These are phyloP conservation scores for Cytospora piceicola DNA, from an alignment of 2,329 filamentous ascomycete genomes.

Conservation along the genomic window DNA sequence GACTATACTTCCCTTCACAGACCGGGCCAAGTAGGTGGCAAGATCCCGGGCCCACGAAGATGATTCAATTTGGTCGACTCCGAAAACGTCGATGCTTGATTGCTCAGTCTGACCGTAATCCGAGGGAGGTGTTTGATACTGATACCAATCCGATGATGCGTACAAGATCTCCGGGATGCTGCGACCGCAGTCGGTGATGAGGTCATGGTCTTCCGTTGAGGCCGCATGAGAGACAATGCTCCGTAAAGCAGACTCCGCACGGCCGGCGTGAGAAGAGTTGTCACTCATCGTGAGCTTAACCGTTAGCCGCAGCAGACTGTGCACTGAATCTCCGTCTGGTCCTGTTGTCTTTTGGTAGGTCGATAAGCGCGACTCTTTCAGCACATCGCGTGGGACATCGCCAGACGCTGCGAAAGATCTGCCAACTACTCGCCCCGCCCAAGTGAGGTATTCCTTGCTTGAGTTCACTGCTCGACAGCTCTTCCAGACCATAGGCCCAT, in stretches of 20 bases:
- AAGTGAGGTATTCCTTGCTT: conserved; percentile 73
- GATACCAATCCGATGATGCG: conserved; percentile 59
- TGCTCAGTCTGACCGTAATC: conserved; percentile 45
- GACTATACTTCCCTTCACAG: conserved; percentile 66
- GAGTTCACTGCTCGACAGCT: conserved; percentile 69
- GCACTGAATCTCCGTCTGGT: conserved; percentile 61
- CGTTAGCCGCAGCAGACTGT: conserved; percentile 64
- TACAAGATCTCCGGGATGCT: conserved; percentile 57
- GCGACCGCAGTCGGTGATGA: conserved; percentile 55
- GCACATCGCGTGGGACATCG: conserved; percentile 62
- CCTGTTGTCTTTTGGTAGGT: conserved; percentile 53
- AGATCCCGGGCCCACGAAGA: conserved; percentile 65
- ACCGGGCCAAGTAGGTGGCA: conserved; percentile 63
- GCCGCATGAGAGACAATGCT: conserved; percentile 59
- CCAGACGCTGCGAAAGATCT: conserved; percentile 81
- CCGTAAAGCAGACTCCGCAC: conserved; percentile 64
- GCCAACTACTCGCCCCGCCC: conserved; percentile 85
- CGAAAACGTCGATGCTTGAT: conserved; percentile 41
- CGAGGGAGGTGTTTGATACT: conserved; percentile 59
- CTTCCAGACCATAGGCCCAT: conserved; percentile 73
- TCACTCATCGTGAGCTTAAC: conserved; percentile 64
- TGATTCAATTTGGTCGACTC: conserved; percentile 47
- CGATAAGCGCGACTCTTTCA: conserved; percentile 62
- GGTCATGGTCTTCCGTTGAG: conserved; percentile 49
- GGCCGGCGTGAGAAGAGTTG: conserved; percentile 58